Evolutionary conservation across 2,329 filamentous ascomycete genomes (phyloP).

Genomic region (Chalara sp.): DNA sequence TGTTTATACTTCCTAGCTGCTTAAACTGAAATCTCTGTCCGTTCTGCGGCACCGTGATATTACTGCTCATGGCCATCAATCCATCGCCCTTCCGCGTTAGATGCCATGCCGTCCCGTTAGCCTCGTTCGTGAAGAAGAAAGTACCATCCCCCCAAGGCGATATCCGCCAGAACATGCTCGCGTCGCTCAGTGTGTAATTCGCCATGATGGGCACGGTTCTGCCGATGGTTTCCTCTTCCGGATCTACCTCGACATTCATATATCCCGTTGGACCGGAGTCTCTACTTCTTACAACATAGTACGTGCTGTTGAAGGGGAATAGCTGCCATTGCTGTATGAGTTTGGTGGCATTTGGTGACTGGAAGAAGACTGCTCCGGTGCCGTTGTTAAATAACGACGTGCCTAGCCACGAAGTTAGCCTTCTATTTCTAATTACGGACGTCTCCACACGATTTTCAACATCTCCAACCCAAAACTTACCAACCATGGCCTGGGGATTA

Average conservation of each 20-base stretch:
- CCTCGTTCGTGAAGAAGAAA: constrained; percentile 12
- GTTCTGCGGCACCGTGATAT: constrained; percentile 7
- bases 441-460: no score
- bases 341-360: constrained; percentile 2
- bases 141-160: constrained; percentile 14
- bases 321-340: constrained; percentile 11
- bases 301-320: constrained; percentile 8
- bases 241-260: neutral
- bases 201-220: constrained; percentile 7
- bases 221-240: constrained; percentile 6
- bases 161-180: constrained; percentile 13
- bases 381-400: no score
- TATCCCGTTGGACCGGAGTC: constrained; percentile 4
- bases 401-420: no score
- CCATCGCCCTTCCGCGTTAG: constrained; percentile 4
- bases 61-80: constrained; percentile 11
- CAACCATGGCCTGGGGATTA: no score
- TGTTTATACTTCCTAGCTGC: no score
- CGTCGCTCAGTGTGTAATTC: constrained; percentile 7
- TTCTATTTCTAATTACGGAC: no score
- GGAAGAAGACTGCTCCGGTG: no score
- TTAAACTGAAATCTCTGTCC: constrained; percentile 2
- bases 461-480: no score
- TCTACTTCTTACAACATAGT: constrained; percentile 10
- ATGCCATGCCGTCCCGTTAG: constrained; percentile 12